Evolutionary conservation across 2,329 filamentous ascomycete species (phyloP), one percentile per base, ranked within the genome.

Genomic region (Aureobasidium sp.): DNA sequence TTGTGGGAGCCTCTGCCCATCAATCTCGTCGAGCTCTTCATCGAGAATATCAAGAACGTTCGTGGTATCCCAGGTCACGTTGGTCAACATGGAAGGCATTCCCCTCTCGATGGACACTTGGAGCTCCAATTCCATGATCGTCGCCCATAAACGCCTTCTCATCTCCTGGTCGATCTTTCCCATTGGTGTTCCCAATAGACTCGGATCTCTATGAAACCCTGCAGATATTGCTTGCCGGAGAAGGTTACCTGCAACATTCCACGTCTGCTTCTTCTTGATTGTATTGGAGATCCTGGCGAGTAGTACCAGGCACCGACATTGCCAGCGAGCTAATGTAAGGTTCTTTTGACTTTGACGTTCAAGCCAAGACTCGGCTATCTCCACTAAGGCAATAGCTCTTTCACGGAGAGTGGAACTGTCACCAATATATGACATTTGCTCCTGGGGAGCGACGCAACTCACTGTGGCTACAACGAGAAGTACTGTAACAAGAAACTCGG

Each of bases 121-220:
- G 2, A 88, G 72, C 64, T 89, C 87, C 31, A 89, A 74, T 69
- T 89, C 86, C 13, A 85, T 75, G 13, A 88, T 85, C 1, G 87
- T 87, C 2, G 79, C 80, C 87, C 87, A 90, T 3, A 90, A 75
- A 50, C 87, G 80, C 62, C 85, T 80, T 60, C 87, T 82, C 81
- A 87, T 83, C 66, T 86, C 83, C 62, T 83, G 81, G 47, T 86
- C 82, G 38, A 84, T 84, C 3, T 77, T 73, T 4, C 76, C 77
- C 10, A 36, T 42, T 2, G 33, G 25, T 13, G 80, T 77, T 31
- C 71, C 70, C 68, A 79, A 66, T 70, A 79, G 68, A 7, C 74
- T 75, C 0, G 84, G 80, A 55, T 85, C 80, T 23, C 84, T 80
- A 70, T 89, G 86, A 54, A 87, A 79, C 0, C 87, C 86, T 18